Evolutionary conservation across 2,329 filamentous ascomycete genomes (phyloP).

Genomic region (Ceratocystis alfenasii): DNA sequence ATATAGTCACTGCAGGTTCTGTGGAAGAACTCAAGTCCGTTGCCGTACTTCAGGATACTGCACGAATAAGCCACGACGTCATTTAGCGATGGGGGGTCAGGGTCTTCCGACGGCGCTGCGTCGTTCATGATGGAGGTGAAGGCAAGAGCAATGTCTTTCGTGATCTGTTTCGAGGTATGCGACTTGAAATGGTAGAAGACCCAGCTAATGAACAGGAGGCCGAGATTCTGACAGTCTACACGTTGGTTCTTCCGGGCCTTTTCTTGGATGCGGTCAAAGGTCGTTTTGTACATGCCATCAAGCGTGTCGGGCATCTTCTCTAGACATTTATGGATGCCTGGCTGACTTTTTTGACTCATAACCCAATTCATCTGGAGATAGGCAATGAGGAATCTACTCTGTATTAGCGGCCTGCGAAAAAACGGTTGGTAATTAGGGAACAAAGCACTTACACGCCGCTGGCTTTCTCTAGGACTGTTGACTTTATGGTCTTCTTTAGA

Average conservation of each 20-base stretch:
- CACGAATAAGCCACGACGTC: neutral
- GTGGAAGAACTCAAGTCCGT: neutral
- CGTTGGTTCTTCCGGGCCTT: neutral
- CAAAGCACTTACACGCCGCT: neutral
- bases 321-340: neutral
- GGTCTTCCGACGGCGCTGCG: neutral
- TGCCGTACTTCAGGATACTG: neutral
- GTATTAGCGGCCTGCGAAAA: neutral
- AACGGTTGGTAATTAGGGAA: neutral
- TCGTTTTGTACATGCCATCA: neutral
- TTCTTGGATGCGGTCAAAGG: neutral
- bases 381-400: neutral
- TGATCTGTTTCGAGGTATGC: neutral
- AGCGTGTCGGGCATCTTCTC: neutral
- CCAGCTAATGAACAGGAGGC: neutral
- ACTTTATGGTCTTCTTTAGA: neutral
- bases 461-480: neutral
- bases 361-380: neutral
- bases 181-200: neutral
- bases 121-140: neutral
- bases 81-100: neutral
- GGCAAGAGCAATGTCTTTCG: neutral
- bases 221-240: neutral
- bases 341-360: neutral
- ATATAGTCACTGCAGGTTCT: neutral